These are phyloP conservation scores for Nicotiana obtusifolia DNA, from an alignment of 257 asterid genomes.

Conservation along the genomic window DNA sequence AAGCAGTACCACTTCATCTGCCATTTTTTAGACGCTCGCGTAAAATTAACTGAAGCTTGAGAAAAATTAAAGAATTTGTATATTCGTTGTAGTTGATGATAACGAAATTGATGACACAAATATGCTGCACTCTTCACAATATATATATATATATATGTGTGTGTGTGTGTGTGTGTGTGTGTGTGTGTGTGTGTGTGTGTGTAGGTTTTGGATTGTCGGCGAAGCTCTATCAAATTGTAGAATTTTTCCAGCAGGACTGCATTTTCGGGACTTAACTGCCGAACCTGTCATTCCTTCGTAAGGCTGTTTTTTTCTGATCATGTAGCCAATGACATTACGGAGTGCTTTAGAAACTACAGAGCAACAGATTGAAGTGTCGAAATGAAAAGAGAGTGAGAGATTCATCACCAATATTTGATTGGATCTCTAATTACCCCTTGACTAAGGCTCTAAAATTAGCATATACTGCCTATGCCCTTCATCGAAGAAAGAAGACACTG, in stretches of 20 bases:
- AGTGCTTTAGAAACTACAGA: background rate
- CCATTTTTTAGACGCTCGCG: conserved; percentile 19
- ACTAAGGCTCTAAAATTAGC: no score
- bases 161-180: no score
- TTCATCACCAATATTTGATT: no score
- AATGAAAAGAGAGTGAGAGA: no score
- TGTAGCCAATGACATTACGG: background rate
- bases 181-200: no score
- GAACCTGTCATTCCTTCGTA: background rate
- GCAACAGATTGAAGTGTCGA: no score
- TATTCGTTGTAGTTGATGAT: background rate
- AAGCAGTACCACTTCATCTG: conserved; percentile 33
- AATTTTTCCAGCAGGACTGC: background rate
- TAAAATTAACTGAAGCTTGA: no score
- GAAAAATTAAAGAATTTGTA: background rate
- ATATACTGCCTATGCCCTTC: no score
- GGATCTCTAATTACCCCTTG: no score
- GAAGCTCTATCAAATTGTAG: background rate
- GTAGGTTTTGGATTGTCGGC: background rate
- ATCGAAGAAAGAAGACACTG: no score
- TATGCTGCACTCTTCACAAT: background rate
- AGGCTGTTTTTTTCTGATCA: no score
- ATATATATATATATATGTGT: no score
- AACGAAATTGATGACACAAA: background rate
- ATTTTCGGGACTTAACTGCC: background rate